Conservation (phyloP, 148 eudicot species). For the Nyssa sinensis region DNA sequence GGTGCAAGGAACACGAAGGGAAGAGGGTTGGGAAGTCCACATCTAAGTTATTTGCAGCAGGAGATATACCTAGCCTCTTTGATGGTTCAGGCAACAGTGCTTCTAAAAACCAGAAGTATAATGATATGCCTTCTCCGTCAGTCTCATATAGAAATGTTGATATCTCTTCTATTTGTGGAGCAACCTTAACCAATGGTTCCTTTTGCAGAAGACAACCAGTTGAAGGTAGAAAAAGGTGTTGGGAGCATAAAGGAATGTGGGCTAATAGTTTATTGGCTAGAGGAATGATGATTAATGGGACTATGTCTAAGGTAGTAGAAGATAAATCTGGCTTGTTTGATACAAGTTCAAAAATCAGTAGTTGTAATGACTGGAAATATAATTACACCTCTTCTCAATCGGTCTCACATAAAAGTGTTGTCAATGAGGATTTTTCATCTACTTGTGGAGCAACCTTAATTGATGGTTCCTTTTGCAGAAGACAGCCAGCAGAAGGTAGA, state of each 20-base stretch:
- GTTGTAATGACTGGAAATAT: not conserved
- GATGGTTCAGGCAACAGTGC: not conserved
- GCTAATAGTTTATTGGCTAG: not conserved
- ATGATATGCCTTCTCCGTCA: not conserved
- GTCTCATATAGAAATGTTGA: not conserved
- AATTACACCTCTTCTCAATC: not conserved
- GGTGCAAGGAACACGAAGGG: constrained; percentile 35
- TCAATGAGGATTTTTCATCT: constrained; percentile 5
- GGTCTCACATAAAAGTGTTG: not conserved
- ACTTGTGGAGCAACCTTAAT: constrained; percentile 8
- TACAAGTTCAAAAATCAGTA: not conserved
- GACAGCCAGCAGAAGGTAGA: constrained; percentile 6
- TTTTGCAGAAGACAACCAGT: constrained; percentile 9
- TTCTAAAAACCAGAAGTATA: not conserved
- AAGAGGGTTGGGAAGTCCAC: constrained; percentile 18
- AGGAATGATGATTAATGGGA: too few species aligned
- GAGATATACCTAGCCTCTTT: not conserved
- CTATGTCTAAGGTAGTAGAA: not conserved
- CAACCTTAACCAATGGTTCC: constrained; percentile 14
- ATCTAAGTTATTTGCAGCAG: not conserved
- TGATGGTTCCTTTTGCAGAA: constrained; percentile 20
- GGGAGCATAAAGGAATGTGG: constrained; percentile 19
- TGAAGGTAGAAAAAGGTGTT: constrained; percentile 20
- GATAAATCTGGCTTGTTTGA: not conserved
- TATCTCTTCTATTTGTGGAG: constrained; percentile 11